phyloP scores from a whole-genome alignment of 441 rosid species.

The Erodium trifolium region DNA sequence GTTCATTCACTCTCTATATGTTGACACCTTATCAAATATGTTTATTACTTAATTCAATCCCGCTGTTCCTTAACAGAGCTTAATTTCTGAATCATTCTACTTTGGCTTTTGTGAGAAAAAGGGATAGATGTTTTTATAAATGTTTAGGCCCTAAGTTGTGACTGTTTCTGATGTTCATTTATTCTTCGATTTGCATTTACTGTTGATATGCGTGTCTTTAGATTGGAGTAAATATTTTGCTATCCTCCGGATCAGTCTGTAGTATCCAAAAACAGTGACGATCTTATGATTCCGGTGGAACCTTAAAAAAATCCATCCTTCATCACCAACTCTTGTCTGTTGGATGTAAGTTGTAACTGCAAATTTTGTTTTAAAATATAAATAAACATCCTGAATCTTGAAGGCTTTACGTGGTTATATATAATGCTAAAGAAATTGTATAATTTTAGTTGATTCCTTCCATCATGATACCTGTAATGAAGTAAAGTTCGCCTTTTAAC shows the following conservation, averaged over 20 bases:
- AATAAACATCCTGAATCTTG: too few relatives aligned
- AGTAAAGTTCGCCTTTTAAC: background rate
- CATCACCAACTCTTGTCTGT: too few relatives aligned
- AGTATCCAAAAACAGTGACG: too few relatives aligned
- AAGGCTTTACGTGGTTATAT: too few relatives aligned
- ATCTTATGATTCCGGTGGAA: too few relatives aligned
- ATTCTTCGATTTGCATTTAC: background rate
- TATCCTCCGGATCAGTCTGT: too few relatives aligned
- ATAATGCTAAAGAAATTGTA: background rate
- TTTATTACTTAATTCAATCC: background rate
- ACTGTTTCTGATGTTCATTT: background rate
- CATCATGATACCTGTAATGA: background rate
- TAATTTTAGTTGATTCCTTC: background rate
- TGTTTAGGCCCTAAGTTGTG: background rate
- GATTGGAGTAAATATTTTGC: too few relatives aligned
- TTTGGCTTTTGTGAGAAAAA: background rate
- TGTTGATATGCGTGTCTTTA: background rate
- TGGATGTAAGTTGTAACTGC: too few relatives aligned
- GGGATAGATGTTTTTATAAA: background rate
- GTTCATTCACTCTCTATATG: background rate
- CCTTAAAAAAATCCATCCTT: too few relatives aligned
- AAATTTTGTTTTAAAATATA: too few relatives aligned
- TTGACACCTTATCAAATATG: background rate
- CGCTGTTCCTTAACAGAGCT: background rate
- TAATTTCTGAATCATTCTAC: background rate